These are phyloP conservation scores for Colletotrichum acutatum DNA, from an alignment of 2,329 filamentous ascomycete genomes.

Conservation along the genomic window DNA sequence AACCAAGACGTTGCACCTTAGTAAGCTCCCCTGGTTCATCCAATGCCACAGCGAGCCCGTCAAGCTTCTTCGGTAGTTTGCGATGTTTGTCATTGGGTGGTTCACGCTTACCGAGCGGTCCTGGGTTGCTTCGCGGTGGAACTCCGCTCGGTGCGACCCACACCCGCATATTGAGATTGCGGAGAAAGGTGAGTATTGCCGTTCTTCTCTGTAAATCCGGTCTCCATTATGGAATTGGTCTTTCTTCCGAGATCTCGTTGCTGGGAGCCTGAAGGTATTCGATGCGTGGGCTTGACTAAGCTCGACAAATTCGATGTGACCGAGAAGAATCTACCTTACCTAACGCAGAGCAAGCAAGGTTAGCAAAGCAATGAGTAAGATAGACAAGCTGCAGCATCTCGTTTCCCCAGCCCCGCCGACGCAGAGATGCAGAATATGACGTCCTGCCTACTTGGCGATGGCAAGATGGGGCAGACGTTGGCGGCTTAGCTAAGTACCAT, in stretches of 20 bases:
- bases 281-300: conserved; percentile 32
- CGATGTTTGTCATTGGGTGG: conserved; percentile 6
- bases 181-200: background rate
- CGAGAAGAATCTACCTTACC: background rate
- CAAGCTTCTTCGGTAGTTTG: conserved; percentile 1
- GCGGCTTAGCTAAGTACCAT: conserved; percentile 31
- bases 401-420: background rate
- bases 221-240: background rate
- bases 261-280: background rate
- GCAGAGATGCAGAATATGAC: background rate
- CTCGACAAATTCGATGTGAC: conserved; percentile 4
- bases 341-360: background rate
- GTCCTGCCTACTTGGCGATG: background rate
- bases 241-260: background rate
- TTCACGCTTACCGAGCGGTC: background rate
- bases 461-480: background rate
- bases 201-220: background rate
- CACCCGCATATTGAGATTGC: background rate
- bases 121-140: conserved; percentile 11
- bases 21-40: conserved; percentile 16
- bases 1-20: conserved; percentile 4
- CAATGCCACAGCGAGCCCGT: background rate
- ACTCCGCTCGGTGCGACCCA: conserved; percentile 17
- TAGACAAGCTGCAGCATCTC: background rate
- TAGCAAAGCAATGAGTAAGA: background rate